phyloP scores from a whole-genome alignment of 1,139 yeast species.

The Nakaseomyces uthaithaninus region DNA sequence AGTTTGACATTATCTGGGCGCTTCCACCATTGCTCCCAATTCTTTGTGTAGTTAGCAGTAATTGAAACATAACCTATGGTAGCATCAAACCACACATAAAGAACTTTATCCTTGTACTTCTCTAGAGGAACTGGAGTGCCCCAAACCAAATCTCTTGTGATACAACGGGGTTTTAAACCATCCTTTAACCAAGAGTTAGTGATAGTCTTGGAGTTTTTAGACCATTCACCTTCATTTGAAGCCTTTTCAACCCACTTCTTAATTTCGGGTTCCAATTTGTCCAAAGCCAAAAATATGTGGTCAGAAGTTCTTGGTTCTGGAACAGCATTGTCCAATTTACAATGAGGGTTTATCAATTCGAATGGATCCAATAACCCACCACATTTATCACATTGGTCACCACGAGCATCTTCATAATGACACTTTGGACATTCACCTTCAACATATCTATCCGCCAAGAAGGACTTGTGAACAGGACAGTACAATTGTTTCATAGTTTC shows the following conservation, averaged over 20 bases:
- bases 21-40: conserved; percentile 89
- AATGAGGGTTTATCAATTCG: conserved; percentile 87
- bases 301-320: conserved; percentile 78
- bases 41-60: conserved; percentile 84
- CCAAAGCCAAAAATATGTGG: conserved; percentile 75
- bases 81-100: conserved; percentile 99
- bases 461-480: conserved; percentile 84
- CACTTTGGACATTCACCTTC: conserved; percentile 98
- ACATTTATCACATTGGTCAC: conserved; percentile 98
- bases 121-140: conserved; percentile 95
- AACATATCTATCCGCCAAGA: conserved; percentile 91
- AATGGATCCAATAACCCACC: conserved; percentile 84
- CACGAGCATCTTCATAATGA: conserved; percentile 92
- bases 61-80: conserved; percentile 93
- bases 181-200: conserved; percentile 90
- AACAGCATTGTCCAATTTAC: conserved; percentile 78
- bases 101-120: conserved; percentile 74
- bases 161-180: conserved; percentile 90
- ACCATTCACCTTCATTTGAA: conserved; percentile 74
- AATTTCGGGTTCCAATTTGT: conserved; percentile 70
- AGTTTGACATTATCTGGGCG: conserved; percentile 75
- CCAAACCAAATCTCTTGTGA: conserved; percentile 95
- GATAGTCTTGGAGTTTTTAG: conserved; percentile 79
- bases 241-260: conserved; percentile 65
- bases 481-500: conserved; percentile 82